A percentile compares a stretch with the other conserved stretches of the same genome.
phyloP scores from a whole-genome alignment of 805 yeast genomes.

The Metschnikowia hibisci region DNA sequence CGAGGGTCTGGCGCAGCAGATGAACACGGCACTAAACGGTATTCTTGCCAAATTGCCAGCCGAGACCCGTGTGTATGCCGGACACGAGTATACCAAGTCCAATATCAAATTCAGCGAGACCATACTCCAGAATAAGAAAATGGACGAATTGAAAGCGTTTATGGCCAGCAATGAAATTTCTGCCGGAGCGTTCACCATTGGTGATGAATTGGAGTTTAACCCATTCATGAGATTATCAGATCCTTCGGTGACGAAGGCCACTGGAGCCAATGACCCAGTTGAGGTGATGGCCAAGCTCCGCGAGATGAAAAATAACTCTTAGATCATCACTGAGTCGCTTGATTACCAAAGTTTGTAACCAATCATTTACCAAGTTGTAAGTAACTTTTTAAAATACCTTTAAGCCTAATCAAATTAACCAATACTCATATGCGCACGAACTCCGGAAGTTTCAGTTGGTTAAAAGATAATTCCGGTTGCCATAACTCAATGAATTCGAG shows the following conservation, averaged over 20 bases:
- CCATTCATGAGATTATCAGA: slow-evolving; percentile 86
- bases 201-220: slow-evolving; percentile 76
- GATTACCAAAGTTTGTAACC: no score
- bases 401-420: no score
- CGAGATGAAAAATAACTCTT: slow-evolving; percentile 61
- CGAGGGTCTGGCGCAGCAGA: slow-evolving; percentile 81
- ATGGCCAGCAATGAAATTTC: slow-evolving; percentile 58
- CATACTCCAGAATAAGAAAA: slow-evolving; percentile 51
- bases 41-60: slow-evolving; percentile 59
- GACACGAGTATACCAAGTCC: slow-evolving; percentile 90
- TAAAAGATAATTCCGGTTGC: slow-evolving; percentile 55
- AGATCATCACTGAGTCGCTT: no score
- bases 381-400: no score
- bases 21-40: slow-evolving; percentile 65
- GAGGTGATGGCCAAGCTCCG: slow-evolving; percentile 73
- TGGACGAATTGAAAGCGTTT: slow-evolving; percentile 51
- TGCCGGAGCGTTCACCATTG: slow-evolving; percentile 83
- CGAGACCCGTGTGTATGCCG: slow-evolving; percentile 79
- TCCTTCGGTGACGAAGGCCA: slow-evolving; percentile 53
- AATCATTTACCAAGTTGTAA: no score
- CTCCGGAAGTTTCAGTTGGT: slow-evolving; percentile 50
- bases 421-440: slow-evolving; percentile 47
- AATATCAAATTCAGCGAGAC: slow-evolving; percentile 76
- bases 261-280: slow-evolving; percentile 48
- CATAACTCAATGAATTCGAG: slow-evolving; percentile 85